Evolutionary conservation across 495 filamentous ascomycete species (phyloP).

Genomic region (Cercophora newfieldiana): DNA sequence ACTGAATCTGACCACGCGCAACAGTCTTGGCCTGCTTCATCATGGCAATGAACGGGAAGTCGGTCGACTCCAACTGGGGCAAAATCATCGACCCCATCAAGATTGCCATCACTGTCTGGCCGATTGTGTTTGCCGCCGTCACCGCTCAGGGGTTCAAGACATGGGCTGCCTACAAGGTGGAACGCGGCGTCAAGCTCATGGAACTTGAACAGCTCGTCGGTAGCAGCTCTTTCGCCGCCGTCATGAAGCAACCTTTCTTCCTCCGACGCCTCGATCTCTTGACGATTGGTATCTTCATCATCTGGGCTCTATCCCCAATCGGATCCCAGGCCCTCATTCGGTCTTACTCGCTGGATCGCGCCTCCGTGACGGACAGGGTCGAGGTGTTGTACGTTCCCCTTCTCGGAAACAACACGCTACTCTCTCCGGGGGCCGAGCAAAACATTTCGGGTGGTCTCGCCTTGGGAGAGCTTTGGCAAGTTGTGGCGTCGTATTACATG

Average conservation of each 20-base stretch:
- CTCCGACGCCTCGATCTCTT: slow-evolving; percentile 11
- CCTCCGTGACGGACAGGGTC: background rate
- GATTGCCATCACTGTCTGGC: slow-evolving; percentile 18
- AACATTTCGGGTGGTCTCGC: background rate
- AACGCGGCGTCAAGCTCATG: slow-evolving; percentile 18
- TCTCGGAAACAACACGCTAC: slow-evolving; percentile 8
- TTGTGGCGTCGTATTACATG: background rate
- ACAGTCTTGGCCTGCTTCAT: slow-evolving; percentile 12
- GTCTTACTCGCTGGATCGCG: background rate
- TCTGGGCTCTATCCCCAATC: slow-evolving; percentile 15
- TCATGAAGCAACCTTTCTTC: slow-evolving; percentile 15
- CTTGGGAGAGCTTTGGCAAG: slow-evolving; percentile 4
- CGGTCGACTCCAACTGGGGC: slow-evolving; percentile 3
- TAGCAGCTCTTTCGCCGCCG: slow-evolving; percentile 16
- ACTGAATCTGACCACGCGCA: background rate
- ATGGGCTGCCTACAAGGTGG: slow-evolving; percentile 20
- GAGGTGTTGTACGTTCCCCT: background rate
- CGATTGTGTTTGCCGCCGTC: slow-evolving; percentile 23
- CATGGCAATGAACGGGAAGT: slow-evolving; percentile 4
- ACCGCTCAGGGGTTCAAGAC: slow-evolving; percentile 21
- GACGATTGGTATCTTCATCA: slow-evolving; percentile 13
- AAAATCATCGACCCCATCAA: slow-evolving; percentile 18
- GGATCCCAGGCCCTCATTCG: slow-evolving; percentile 12
- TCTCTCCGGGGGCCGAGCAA: background rate
- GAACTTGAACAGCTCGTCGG: slow-evolving; percentile 22